Evolutionary conservation across 768 basidiomycete species (phyloP), one percentile per base, ranked within the genome.

Genomic region (Exidia glandulosa): DNA sequence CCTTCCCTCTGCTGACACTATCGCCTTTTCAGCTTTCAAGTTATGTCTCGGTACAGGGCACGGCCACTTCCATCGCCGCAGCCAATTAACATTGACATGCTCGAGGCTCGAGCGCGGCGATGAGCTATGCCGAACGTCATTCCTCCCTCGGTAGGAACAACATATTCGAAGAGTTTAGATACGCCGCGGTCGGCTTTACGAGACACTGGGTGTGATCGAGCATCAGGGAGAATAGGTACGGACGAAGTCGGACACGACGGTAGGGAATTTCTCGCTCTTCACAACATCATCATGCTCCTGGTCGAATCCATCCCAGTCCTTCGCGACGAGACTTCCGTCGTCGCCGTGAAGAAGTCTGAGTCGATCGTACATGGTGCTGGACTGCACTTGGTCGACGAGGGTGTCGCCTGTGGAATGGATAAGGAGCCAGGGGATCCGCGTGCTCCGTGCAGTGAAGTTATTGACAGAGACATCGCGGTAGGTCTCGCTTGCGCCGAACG

Each of bases 71-170:
- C n/a, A n/a, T n/a, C n/a, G n/a, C n/a, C n/a, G n/a, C n/a, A n/a
- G n/a, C n/a, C n/a, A n/a, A n/a, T n/a, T n/a, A n/a, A n/a, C n/a
- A n/a, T n/a, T n/a, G n/a, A n/a, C n/a, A n/a, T n/a, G n/a, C n/a
- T n/a, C n/a, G n/a, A n/a, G n/a, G n/a, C n/a, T n/a, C n/a, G n/a
- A n/a, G n/a, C n/a, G n/a, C n/a, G 94, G 91, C 10, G 96, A 99
- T 72, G 90, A 95, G 72, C 77, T 67, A 75, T 84, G 66, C 95
- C 96, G 30, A 88, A 92, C 68, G 91, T 98, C 57, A 94, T 99
- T 65, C 81, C 96, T 10, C 74, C 97, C 50, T 82, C 92, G 88
- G 94, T 33, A 74, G 98, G 69, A 98, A 97, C 72, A 96, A 88
- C 69, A 86, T 86, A 13, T 76, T 84, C 65, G 73, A 75, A 64